Evolutionary conservation across 306 rosid genomes (phyloP), one percentile per base, ranked within the genome.

Genomic region (Pyrus betulifolia): DNA sequence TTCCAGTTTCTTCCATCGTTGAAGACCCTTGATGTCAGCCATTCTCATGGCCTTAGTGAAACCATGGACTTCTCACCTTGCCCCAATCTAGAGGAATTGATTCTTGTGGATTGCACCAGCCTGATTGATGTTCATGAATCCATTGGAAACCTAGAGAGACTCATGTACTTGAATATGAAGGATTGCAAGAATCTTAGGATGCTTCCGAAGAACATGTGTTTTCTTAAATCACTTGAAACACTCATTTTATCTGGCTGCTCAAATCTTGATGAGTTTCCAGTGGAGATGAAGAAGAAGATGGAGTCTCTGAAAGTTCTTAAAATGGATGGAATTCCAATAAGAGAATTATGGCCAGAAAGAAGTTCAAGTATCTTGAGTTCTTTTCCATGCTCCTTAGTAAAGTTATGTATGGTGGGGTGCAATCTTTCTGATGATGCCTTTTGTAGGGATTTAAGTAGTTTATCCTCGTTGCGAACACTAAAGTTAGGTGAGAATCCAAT

Each of bases 21-120:
- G 70, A 78, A 70, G 61, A 66, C 11, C 8, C 76, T 78, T 69
- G 61, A 78, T 51, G 57, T 78, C 13, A 70, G 81, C 30, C 71
- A 49, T 33, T 70, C 71, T n/a, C 61, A 62, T n/a, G 25, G 19
- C 15, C 55, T 70, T 30, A 46, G 12, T 7, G 49, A 18, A 9
- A 46, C 17, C 14, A 9, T 4, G 0, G 61, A 78, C 65, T 78
- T 70, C 54, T 69, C 65, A 7, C 21, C 0, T 19, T 57, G 74
- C 45, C 57, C 76, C 11, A 70, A 22, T 12, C 38, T 78, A n/a
- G 66, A 78, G 65, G 44, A 61, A 66, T 5, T 78, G 30, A 31
- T 15, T 25, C 66, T 78, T 17, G 8, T n/a, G 22, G 25, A 61
- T 21, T 78, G 81, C n/a, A 4, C 0, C 6, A 30, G 51, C 17